Evolutionary conservation across 257 asterid species (phyloP).

Genomic region (Nemophila menziesii): DNA sequence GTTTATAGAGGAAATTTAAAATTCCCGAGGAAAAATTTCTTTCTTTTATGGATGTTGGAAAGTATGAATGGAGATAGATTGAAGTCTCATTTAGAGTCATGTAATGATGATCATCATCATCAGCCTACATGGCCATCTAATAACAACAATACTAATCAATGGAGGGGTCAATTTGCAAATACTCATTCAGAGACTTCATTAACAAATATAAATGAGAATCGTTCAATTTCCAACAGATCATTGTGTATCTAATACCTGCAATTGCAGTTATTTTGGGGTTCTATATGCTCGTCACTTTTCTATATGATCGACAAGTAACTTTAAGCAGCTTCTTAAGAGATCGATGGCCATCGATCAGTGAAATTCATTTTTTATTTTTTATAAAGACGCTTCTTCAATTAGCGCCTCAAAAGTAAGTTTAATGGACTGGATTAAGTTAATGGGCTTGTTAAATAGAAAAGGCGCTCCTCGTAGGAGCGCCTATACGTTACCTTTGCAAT

Average conservation of each 20-base stretch:
- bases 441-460: no score
- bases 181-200: constrained; percentile 1
- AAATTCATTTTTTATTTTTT: no score
- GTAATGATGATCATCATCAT: constrained; percentile 6
- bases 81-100: neutral
- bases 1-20: constrained; percentile 7
- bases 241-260: constrained; percentile 7
- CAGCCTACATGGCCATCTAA: constrained; percentile 5
- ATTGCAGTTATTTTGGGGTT: constrained; percentile 9
- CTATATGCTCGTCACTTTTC: constrained; percentile 7
- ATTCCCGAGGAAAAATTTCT: constrained; percentile 8
- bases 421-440: no score
- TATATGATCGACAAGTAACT: no score
- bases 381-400: no score
- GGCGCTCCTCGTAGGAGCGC: no score
- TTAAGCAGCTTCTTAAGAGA: no score
- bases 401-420: no score
- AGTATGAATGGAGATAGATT: constrained; percentile 7
- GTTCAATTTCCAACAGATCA: constrained; percentile 4
- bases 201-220: neutral
- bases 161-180: neutral
- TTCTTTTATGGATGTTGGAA: constrained; percentile 12
- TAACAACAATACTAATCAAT: neutral
- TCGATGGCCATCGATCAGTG: no score
- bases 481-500: no score